phyloP scores from a whole-genome alignment of 495 filamentous ascomycete species.

The Daldinia concentrica region DNA sequence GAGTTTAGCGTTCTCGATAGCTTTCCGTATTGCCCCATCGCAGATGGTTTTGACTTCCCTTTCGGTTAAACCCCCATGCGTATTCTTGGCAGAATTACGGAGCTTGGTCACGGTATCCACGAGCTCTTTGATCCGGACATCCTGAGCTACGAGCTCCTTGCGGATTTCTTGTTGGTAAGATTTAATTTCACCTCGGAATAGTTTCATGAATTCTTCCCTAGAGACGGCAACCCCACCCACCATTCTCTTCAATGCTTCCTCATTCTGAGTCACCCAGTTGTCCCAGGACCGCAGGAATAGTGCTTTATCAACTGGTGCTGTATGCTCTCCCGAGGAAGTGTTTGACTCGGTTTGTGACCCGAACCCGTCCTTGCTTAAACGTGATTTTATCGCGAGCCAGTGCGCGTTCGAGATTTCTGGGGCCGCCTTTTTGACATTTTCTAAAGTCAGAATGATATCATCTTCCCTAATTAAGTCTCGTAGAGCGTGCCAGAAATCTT shows the following conservation, averaged over 20 bases:
- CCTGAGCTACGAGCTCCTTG: constrained; percentile 36
- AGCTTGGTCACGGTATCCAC: constrained; percentile 14
- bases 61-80: constrained; percentile 9
- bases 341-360: neutral
- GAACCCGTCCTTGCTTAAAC: constrained; percentile 33
- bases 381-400: constrained; percentile 50
- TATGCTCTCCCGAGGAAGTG: neutral
- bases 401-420: constrained; percentile 46
- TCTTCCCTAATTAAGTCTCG: constrained; percentile 47
- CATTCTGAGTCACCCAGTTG: constrained; percentile 50
- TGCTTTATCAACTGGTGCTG: neutral
- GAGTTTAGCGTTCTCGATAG: constrained; percentile 49
- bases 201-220: constrained; percentile 44
- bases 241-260: constrained; percentile 41
- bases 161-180: constrained; percentile 40
- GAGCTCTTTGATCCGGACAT: constrained; percentile 35
- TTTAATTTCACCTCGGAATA: constrained; percentile 32
- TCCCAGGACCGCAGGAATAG: constrained; percentile 42
- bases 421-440: constrained; percentile 23
- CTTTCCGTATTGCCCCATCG: constrained; percentile 44
- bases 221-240: constrained; percentile 40
- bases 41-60: constrained; percentile 45
- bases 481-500: constrained; percentile 66
- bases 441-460: constrained; percentile 45
- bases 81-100: neutral